Evolutionary conservation across 1,284 basidiomycete species (phyloP).

Genomic region (Puccinia coronata): DNA sequence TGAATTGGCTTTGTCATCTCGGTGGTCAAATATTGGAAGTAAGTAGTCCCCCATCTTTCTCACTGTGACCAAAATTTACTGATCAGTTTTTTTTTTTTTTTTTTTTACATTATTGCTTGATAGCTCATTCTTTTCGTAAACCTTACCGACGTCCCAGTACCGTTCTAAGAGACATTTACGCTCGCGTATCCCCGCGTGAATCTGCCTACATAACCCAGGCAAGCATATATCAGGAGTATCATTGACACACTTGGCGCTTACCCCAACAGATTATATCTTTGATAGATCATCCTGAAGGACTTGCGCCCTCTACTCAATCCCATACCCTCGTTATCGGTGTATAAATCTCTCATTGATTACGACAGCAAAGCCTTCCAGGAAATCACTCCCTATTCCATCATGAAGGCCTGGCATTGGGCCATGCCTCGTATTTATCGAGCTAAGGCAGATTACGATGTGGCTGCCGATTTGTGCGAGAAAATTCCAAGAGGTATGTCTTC

Average conservation of each 20-base stretch:
- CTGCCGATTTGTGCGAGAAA: conserved; percentile 64
- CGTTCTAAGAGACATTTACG: conserved; percentile 28
- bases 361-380: conserved; percentile 65
- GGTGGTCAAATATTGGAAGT: conserved; percentile 65
- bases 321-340: conserved; percentile 60
- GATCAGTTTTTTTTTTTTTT: too few relatives aligned
- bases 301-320: conserved; percentile 74
- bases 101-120: not conserved
- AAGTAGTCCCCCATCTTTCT: conserved; percentile 56
- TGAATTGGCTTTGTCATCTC: conserved; percentile 70
- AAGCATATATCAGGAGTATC: not conserved
- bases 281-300: conserved; percentile 81
- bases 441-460: conserved; percentile 67
- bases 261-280: conserved; percentile 60
- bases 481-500: conserved; percentile 51
- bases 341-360: conserved; percentile 63
- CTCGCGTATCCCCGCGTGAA: conserved; percentile 6
- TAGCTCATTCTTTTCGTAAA: conserved; percentile 16
- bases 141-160: not conserved
- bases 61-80: conserved; percentile 46
- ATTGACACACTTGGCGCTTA: conserved; percentile 11
- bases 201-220: conserved; percentile 44
- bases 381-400: conserved; percentile 68
- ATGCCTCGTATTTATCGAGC: conserved; percentile 67
- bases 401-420: conserved; percentile 71